phyloP scores from a whole-genome alignment of 2,329 filamentous ascomycete species.

The Bipolaris sorokiniana region DNA sequence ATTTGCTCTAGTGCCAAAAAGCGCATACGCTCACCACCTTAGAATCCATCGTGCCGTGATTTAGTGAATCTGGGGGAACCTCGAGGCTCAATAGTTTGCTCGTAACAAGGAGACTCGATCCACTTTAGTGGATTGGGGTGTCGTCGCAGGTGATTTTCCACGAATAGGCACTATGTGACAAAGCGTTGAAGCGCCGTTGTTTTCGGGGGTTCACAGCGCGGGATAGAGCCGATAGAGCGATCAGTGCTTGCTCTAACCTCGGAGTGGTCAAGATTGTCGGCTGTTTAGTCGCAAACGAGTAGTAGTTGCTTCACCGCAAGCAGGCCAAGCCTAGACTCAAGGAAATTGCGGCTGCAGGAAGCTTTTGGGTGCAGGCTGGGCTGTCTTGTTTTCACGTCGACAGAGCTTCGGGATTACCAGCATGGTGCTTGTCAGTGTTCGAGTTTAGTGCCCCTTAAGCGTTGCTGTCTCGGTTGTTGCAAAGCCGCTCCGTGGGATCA shows the following conservation, averaged over 20 bases:
- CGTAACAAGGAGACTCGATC: slow-evolving; percentile 18
- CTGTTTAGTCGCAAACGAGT: slow-evolving; percentile 19
- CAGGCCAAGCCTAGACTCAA: slow-evolving; percentile 33
- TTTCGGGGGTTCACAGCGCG: slow-evolving; percentile 14
- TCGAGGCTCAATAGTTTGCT: slow-evolving; percentile 33
- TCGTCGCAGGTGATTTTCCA: slow-evolving; percentile 30
- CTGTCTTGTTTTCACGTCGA: slow-evolving; percentile 24
- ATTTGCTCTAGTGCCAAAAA: slow-evolving; percentile 27
- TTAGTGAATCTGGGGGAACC: slow-evolving; percentile 24
- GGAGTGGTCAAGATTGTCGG: slow-evolving; percentile 26
- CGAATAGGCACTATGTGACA: slow-evolving; percentile 29
- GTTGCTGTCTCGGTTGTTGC: neutral
- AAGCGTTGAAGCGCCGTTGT: slow-evolving; percentile 13
- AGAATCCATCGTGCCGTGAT: slow-evolving; percentile 6
- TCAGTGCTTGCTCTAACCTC: slow-evolving; percentile 23
- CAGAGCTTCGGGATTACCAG: slow-evolving; percentile 3
- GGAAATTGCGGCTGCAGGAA: slow-evolving; percentile 22
- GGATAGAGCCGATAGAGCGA: slow-evolving; percentile 19
- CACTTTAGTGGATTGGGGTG: slow-evolving; percentile 21
- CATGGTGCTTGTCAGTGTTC: neutral
- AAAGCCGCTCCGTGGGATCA: neutral
- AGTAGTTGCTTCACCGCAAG: slow-evolving; percentile 17
- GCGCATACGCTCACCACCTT: slow-evolving; percentile 6
- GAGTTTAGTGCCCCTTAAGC: neutral
- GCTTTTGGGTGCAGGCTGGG: slow-evolving; percentile 33